Conservation (phyloP, 2,329 filamentous ascomycete species). For the Clarireedia hainanense region DNA sequence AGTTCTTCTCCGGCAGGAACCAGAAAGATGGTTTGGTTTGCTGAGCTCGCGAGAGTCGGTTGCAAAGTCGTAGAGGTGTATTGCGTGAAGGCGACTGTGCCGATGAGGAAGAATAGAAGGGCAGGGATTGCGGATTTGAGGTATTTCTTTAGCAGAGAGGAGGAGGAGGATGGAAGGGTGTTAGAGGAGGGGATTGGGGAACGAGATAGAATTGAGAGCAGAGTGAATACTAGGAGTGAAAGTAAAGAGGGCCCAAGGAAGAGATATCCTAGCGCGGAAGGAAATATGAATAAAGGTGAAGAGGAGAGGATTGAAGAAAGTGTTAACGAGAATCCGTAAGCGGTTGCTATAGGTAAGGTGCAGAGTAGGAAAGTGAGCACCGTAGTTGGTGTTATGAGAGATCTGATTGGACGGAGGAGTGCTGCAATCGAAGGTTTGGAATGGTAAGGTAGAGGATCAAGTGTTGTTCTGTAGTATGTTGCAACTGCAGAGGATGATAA, state of each 20-base stretch:
- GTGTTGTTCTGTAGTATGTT: neutral
- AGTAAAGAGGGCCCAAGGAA: slow-evolving; percentile 31
- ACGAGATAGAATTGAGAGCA: slow-evolving; percentile 8
- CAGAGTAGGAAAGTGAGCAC: slow-evolving; percentile 38
- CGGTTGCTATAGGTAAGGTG: slow-evolving; percentile 36
- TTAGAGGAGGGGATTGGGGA: slow-evolving; percentile 4
- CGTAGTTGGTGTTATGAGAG: slow-evolving; percentile 42
- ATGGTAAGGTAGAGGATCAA: slow-evolving; percentile 12
- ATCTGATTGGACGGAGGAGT: slow-evolving; percentile 29
- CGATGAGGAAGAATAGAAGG: neutral
- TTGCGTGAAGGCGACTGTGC: neutral
- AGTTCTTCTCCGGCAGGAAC: no score
- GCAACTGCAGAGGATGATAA: slow-evolving; percentile 4
- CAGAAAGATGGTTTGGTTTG: no score
- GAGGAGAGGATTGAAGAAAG: slow-evolving; percentile 41
- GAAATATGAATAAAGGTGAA: slow-evolving; percentile 36
- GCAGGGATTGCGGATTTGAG: neutral
- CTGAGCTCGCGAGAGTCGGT: no score
- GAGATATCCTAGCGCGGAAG: slow-evolving; percentile 34
- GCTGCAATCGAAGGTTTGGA: slow-evolving; percentile 16
- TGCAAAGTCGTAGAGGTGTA: slow-evolving; percentile 3
- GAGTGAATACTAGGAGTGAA: slow-evolving; percentile 12
- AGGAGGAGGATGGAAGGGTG: neutral
- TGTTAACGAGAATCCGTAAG: slow-evolving; percentile 41
- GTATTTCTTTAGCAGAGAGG: neutral